Base-by-base conservation (phyloP, 169 alveolate genomes). In the Amoebophrya sp. region DNA sequence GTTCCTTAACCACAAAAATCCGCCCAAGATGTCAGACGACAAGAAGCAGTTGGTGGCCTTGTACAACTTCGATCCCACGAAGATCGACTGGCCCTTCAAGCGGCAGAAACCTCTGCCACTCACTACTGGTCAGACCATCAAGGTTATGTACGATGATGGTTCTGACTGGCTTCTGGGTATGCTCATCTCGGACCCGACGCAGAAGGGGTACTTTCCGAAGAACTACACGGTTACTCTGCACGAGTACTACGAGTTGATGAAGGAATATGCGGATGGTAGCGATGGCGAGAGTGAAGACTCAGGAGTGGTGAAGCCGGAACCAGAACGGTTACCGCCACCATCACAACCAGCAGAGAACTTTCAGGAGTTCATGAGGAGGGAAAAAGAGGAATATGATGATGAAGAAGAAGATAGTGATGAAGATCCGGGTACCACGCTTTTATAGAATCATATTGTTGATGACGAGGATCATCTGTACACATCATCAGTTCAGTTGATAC, bases 21-120 rank as follows among this genome's bases (percentile, higher is more conserved):
- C 83, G 83, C 83, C 83, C 83, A 65, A 6, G 39, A 65, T 65
- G 83, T 1, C 38, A 6, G 83, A 65, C 83, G 83, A 65, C 83
- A 65, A 65, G 83, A 65, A 65, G 83, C 83, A 65, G 83, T 18
- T 65, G 33, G 83, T 65, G 83, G 83, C 83, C 2, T 36, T 65
- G 83, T 65, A 65, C 83, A 65, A 65, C 83, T 65, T 65, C 83
- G 83, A 65, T 65, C 83, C 83, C 36, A 65, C 83, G 83, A 65
- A 65, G 83, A 65, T 65, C 83, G 83, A 65, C 83, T 65, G 83
- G 83, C 83, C 83, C 36, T 65, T 65, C 33, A 65, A 65, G 83
- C 83, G 83, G 36, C 83, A 65, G 33, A 65, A 65, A 18, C 83
- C 83, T 29, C 83, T 65, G 12, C 83, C 83, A 36, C 83, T 65